phyloP scores from a whole-genome alignment of 257 asterid species.

The Perilla frutescens region DNA sequence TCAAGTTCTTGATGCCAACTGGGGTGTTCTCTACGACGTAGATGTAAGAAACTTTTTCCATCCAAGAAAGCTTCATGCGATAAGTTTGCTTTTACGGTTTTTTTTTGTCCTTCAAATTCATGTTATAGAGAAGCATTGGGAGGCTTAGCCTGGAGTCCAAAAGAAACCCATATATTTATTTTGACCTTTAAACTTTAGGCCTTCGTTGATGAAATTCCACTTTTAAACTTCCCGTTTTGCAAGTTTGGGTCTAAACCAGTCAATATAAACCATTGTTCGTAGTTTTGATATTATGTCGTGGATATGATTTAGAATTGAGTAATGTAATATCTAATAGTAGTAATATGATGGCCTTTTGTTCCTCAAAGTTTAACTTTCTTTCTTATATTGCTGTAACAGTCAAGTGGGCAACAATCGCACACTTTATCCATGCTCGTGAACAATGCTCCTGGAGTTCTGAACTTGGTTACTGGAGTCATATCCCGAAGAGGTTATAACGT shows the following conservation, averaged over 20 bases:
- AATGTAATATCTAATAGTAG: not conserved
- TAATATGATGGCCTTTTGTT: conserved; percentile 23
- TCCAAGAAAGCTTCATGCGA: conserved; percentile 21
- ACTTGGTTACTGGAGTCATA: conserved; percentile 82
- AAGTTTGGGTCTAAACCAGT: conserved; percentile 7
- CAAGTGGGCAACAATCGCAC: conserved; percentile 80
- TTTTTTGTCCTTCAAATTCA: conserved; percentile 28
- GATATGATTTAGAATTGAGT: not conserved
- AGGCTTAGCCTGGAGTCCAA: conserved; percentile 5
- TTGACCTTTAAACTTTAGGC: not conserved
- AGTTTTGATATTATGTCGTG: conserved; percentile 20
- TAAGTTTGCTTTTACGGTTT: conserved; percentile 15
- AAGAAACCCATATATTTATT: not conserved
- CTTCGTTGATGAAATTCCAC: not conserved
- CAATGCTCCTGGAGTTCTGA: conserved; percentile 80
- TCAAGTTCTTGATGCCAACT: conserved; percentile 84
- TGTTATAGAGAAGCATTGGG: conserved; percentile 24
- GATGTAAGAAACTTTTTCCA: conserved; percentile 63
- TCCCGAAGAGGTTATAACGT: conserved; percentile 85
- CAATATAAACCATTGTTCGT: not conserved
- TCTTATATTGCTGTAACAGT: conserved; percentile 52
- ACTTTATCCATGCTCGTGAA: conserved; percentile 78
- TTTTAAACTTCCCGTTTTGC: not conserved
- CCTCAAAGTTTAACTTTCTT: conserved; percentile 16
- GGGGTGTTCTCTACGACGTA: conserved; percentile 80